phyloP scores from a whole-genome alignment of 306 rosid species.

The Dryas drummondii region DNA sequence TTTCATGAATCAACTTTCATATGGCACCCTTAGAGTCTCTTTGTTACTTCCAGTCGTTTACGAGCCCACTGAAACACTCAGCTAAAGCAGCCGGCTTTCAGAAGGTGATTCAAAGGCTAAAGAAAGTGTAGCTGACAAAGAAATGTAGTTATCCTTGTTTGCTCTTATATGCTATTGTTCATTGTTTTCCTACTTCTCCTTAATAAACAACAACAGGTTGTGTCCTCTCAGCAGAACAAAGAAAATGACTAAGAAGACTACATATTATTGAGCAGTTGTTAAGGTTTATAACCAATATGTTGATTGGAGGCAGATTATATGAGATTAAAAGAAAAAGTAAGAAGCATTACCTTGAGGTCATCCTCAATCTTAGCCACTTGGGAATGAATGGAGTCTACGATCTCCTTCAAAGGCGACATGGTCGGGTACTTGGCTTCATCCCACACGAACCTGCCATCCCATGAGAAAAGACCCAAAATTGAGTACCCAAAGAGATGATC shows the following conservation, averaged over 20 bases:
- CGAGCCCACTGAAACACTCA: not conserved
- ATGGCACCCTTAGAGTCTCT: not conserved
- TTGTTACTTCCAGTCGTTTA: not conserved
- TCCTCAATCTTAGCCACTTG: slow-evolving; percentile 92
- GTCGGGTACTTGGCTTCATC: slow-evolving; percentile 96
- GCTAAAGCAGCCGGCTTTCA: too few relatives aligned
- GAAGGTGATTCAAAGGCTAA: too few relatives aligned
- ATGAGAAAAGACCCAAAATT: not conserved
- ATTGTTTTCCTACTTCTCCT: not conserved
- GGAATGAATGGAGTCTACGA: slow-evolving; percentile 68
- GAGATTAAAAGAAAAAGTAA: not conserved
- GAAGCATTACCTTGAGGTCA: slow-evolving; percentile 70
- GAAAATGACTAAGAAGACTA: not conserved
- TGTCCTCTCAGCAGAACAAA: not conserved
- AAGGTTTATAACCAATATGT: not conserved
- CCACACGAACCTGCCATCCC: slow-evolving; percentile 70
- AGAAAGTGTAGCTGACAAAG: too few relatives aligned
- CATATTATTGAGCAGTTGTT: not conserved
- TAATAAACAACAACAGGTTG: not conserved
- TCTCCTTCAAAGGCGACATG: slow-evolving; percentile 75
- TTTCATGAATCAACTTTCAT: not conserved
- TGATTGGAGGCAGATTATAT: not conserved
- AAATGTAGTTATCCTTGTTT: not conserved
- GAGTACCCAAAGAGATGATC: slow-evolving; percentile 5
- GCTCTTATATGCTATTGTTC: not conserved